These are phyloP conservation scores for Micractinium sp. DNA, from an alignment of 139 green algal species.

Conservation along the genomic window DNA sequence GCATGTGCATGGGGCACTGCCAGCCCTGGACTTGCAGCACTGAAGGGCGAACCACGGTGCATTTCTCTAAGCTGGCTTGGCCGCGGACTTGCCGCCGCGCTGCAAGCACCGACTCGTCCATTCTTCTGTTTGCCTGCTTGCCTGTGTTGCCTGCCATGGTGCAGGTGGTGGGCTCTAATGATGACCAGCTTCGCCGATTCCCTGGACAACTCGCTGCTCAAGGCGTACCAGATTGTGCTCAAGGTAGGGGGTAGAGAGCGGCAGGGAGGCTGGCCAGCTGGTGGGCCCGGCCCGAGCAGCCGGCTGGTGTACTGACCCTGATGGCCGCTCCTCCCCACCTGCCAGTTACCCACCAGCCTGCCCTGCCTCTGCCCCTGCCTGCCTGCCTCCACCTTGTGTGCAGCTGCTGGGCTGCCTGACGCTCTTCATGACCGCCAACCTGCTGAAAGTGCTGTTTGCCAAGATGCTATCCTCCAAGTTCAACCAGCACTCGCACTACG, in stretches of 20 bases:
- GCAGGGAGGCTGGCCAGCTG: too few relatives aligned
- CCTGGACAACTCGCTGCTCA: not conserved
- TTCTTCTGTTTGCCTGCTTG: too few relatives aligned
- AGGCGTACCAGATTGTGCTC: constrained; percentile 35
- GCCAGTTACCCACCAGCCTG: not conserved
- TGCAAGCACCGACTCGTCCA: too few relatives aligned
- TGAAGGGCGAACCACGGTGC: too few relatives aligned
- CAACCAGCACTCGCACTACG: constrained; percentile 70
- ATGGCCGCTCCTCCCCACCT: not conserved
- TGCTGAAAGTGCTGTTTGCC: constrained; percentile 74
- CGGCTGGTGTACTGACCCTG: not conserved
- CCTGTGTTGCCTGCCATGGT: too few relatives aligned
- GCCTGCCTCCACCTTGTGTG: not conserved
- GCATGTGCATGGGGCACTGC: too few relatives aligned
- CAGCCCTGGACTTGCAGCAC: too few relatives aligned
- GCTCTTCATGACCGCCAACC: constrained; percentile 70
- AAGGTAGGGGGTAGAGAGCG: not conserved
- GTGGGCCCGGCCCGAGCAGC: too few relatives aligned
- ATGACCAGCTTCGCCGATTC: constrained; percentile 25
- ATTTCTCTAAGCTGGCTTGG: too few relatives aligned
- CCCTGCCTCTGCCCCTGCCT: not conserved
- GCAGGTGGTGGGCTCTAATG: constrained; percentile 33
- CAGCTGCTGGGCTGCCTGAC: constrained; percentile 67
- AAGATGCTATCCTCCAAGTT: constrained; percentile 72
- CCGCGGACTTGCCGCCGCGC: too few relatives aligned